phyloP scores from a whole-genome alignment of 73 alveolate species.

The Breviolum minutum region DNA sequence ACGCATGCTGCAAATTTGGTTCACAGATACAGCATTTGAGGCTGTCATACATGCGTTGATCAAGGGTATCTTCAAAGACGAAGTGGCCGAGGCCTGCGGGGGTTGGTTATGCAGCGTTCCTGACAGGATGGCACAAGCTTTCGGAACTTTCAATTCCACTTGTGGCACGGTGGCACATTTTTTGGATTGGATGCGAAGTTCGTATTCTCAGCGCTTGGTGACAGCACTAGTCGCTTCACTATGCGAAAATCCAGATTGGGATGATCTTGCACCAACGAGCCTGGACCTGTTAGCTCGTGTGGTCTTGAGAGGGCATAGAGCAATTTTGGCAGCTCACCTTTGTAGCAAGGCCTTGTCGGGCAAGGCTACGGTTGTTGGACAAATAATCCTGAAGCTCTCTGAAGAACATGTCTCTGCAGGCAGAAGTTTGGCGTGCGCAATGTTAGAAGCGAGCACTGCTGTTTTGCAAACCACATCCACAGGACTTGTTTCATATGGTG shows the following conservation, averaged over 20 bases:
- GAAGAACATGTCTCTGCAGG: constrained; percentile 23
- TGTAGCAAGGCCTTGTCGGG: not conserved
- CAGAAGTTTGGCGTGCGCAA: constrained; percentile 29
- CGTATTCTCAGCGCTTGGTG: constrained; percentile 11
- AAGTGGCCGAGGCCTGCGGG: constrained; percentile 4
- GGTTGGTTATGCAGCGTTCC: constrained; percentile 80
- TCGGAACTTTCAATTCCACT: not conserved
- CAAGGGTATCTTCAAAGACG: not conserved
- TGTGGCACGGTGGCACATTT: not conserved
- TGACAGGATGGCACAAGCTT: constrained; percentile 47
- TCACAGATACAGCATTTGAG: constrained; percentile 7
- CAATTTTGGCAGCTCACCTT: not conserved
- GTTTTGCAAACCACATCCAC: not conserved
- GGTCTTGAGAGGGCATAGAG: constrained; percentile 1
- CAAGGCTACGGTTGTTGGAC: not conserved
- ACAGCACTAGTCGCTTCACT: not conserved
- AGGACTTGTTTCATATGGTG: not conserved
- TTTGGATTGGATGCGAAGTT: not conserved
- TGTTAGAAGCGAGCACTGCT: not conserved
- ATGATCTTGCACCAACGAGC: not conserved
- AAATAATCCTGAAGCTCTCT: not conserved
- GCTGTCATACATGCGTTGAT: not conserved
- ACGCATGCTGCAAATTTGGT: constrained; percentile 36
- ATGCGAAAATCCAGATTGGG: not conserved
- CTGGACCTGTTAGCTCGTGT: constrained; percentile 45